Conservation (phyloP, 768 basidiomycete genomes). For the Boletus sensibilis region DNA sequence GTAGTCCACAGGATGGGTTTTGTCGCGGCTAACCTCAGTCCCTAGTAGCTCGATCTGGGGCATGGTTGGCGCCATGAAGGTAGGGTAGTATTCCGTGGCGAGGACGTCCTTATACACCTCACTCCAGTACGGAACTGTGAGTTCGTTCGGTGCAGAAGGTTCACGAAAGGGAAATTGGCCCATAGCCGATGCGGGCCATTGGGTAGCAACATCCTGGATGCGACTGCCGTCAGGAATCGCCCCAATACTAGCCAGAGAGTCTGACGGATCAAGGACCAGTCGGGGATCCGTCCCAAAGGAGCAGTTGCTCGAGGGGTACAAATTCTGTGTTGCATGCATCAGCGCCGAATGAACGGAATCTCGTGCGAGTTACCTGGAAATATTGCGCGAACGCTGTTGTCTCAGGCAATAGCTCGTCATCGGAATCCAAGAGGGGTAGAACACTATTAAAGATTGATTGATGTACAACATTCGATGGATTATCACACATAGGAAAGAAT, state of each 20-base stretch:
- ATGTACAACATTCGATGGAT: background rate
- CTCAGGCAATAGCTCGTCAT: background rate
- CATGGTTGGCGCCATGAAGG: background rate
- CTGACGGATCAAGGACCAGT: background rate
- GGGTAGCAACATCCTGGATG: background rate
- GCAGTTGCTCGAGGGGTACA: background rate
- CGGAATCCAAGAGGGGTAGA: background rate
- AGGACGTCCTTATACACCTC: background rate
- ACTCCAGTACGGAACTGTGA: background rate
- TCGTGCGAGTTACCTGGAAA: background rate
- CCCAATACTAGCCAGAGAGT: background rate
- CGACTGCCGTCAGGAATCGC: background rate
- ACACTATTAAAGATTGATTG: background rate
- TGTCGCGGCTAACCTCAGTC: background rate
- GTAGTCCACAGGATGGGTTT: background rate
- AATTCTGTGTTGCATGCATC: constrained; percentile 1
- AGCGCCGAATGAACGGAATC: background rate
- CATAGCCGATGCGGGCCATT: background rate
- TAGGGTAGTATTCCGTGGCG: background rate
- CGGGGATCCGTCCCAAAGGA: background rate
- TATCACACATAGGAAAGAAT: background rate
- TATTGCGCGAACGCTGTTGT: background rate
- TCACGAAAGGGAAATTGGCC: background rate
- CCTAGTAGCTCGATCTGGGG: background rate
- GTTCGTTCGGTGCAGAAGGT: background rate